Base-by-base conservation (phyloP, 2,329 filamentous ascomycete species). In the Elsinoe fawcettii region DNA sequence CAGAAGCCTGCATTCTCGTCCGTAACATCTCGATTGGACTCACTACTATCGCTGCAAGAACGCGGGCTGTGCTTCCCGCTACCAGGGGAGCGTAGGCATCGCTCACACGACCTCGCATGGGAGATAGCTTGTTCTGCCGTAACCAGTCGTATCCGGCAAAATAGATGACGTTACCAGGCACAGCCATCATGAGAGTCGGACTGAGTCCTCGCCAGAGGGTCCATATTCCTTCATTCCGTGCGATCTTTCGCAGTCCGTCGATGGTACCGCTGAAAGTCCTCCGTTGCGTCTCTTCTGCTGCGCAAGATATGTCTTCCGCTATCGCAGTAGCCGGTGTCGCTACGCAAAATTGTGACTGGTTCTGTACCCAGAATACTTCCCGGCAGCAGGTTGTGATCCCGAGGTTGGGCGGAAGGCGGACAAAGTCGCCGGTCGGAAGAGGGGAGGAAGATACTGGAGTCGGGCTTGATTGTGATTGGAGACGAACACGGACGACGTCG, bases 121-220 rank as follows among this genome's bases (percentile, higher is more conserved):
- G 91, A 63, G 88, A 95, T 41, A 74, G 75, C 1, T 77, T 75
- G 65, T 88, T 87, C 62, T 80, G 87, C 34, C 93, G 85, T 59
- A 99, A 71, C 87, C 90, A 96, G 68, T 99, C 93, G 72, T 99
- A 99, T 37, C 93, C 93, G 11, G 93, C 95, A 67, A 97, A 96
- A 73, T 99, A 99, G 63, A 99, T 97, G 63, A 99, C 93, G 69
- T 99, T 99, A 23, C 85, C 90, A 0, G 93, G 93, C 5, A 99
- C 81, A 0, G 90, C 85, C 93, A 99, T 99, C 62, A 90, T 80
- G 20, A 99, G 75, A 0, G 93, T 99, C 0, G 93, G 92, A n/a
- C 88, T 95, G 4, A 99, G 76, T 0, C 93, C 93, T 60, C 93
- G 82, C 92, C 93, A 99, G 34, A 99, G 74, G 1, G 91, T 93